These are phyloP conservation scores for Jamesozyma piceae DNA, from an alignment of 805 yeast species.

Conservation along the genomic window DNA sequence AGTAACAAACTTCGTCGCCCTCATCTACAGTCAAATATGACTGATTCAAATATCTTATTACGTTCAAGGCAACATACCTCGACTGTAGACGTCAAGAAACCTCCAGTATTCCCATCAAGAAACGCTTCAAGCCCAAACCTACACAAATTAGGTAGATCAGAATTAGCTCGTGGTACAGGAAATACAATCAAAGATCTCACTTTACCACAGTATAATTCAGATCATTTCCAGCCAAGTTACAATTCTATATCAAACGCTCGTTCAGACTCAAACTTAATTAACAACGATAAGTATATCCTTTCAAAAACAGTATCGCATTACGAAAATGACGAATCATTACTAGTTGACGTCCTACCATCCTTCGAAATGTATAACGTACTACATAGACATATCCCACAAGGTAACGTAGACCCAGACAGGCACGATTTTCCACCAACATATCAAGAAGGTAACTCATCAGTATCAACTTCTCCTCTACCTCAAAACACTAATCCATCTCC, in stretches of 20 bases:
- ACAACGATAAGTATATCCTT: not conserved
- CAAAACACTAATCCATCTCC: not conserved
- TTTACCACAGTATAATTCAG: slow-evolving; percentile 5
- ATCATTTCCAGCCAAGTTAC: not conserved
- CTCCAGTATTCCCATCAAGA: not conserved
- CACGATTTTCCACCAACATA: slow-evolving; percentile 32
- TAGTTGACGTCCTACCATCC: slow-evolving; percentile 53
- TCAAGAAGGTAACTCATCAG: slow-evolving; percentile 13
- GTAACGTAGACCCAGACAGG: slow-evolving; percentile 26
- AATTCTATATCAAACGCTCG: not conserved
- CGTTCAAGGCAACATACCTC: not conserved
- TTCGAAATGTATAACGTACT: slow-evolving; percentile 55
- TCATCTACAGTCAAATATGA: not conserved
- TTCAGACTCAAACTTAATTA: not conserved
- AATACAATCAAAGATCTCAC: slow-evolving; percentile 3
- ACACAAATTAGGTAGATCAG: slow-evolving; percentile 8
- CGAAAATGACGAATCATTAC: slow-evolving; percentile 10
- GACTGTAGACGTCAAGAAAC: not conserved
- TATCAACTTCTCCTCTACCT: not conserved
- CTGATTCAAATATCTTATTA: slow-evolving; percentile 1
- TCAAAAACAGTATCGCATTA: slow-evolving; percentile 7
- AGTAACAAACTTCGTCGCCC: slow-evolving; percentile 1
- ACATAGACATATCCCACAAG: slow-evolving; percentile 35
- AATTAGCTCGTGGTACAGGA: slow-evolving; percentile 8
- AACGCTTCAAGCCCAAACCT: slow-evolving; percentile 5